Base-by-base conservation (phyloP, 306 rosid genomes). In the Coriaria nepalensis region DNA sequence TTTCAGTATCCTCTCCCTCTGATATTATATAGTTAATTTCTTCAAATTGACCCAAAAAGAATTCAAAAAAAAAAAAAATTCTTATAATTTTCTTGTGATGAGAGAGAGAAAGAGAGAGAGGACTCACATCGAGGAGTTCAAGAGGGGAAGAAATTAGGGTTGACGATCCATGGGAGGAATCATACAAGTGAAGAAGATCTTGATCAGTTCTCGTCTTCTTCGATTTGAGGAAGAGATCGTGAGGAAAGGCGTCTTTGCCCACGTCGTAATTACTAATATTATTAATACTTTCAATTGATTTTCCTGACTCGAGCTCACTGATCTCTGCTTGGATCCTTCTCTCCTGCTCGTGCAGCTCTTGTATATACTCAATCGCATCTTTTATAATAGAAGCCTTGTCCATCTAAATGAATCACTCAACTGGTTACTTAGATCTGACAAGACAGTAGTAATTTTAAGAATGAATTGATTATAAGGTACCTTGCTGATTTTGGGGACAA, bases 401-500 rank as follows among this genome's bases (percentile, higher is more conserved):
- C 99, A 92, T 92, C 99, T 92, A 45, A 47, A 45, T 35, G 13
- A 36, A 12, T 40, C 35, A n/a, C 9, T 55, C 49, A 5, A 50
- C 43, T 4, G 5, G 33, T 12, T 7, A 64, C 11, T 7, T 14
- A 14, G 47, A 52, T 52, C 40, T 36, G 12, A 15, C 6, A 10
- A 4, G 33, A 39, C 37, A 40, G 47, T 29, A n/a, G 37, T 5
- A 54, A 12, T 5, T 33, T 48, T 6, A 15, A 15, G n/a, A 4
- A 4, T 39, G 38, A 10, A 45, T 39, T 4, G 48, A 54, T 9
- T 47, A 11, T 13, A 14, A 53, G 40, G 49, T 38, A 80, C 99
- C 96, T 92, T 92, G 82, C 76, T 82, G 7, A 92, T 92, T 45
- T 92, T 86, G 10, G 99, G 99, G 52, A 92, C 99, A 64, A 82